Percentiles rank a stretch among this genome's conserved stretches.
These are phyloP conservation scores for Mycena indigotica DNA, from an alignment of 768 basidiomycete species.

Conservation along the genomic window DNA sequence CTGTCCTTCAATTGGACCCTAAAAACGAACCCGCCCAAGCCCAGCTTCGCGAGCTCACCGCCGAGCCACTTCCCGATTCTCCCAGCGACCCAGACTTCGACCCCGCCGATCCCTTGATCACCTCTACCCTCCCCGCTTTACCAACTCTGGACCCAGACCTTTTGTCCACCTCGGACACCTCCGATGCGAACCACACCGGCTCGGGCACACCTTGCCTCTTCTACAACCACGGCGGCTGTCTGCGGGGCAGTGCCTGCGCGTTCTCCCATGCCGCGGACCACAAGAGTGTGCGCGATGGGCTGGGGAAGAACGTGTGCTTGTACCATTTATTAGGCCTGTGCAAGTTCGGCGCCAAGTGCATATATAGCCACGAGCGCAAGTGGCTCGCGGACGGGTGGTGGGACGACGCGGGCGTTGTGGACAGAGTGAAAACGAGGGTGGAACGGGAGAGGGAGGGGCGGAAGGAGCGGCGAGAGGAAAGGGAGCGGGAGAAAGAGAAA, in stretches of 20 bases:
- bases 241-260: conserved; percentile 15
- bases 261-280: conserved; percentile 25
- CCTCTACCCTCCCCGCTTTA: neutral
- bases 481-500: conserved; percentile 11
- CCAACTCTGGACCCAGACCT: conserved; percentile 12
- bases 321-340: conserved; percentile 37
- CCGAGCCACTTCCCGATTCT: neutral
- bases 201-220: conserved; percentile 21
- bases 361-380: conserved; percentile 33
- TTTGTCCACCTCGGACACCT: conserved; percentile 19
- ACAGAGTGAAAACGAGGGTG: conserved; percentile 24
- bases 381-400: conserved; percentile 11
- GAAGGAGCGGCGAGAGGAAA: conserved; percentile 17
- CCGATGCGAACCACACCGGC: conserved; percentile 19
- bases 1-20: conserved; percentile 12
- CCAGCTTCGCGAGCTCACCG: conserved; percentile 10
- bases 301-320: conserved; percentile 43
- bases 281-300: conserved; percentile 20
- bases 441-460: conserved; percentile 17
- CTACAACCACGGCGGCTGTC: conserved; percentile 28
- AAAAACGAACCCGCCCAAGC: conserved; percentile 16
- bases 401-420: conserved; percentile 18
- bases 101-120: conserved; percentile 6
- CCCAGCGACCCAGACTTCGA: conserved; percentile 1
- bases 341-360: conserved; percentile 37